A percentile compares a stretch with the other conserved stretches of the same genome.
phyloP scores from a whole-genome alignment of 352 stramenopile species.

The Phytophthora pinifolia region DNA sequence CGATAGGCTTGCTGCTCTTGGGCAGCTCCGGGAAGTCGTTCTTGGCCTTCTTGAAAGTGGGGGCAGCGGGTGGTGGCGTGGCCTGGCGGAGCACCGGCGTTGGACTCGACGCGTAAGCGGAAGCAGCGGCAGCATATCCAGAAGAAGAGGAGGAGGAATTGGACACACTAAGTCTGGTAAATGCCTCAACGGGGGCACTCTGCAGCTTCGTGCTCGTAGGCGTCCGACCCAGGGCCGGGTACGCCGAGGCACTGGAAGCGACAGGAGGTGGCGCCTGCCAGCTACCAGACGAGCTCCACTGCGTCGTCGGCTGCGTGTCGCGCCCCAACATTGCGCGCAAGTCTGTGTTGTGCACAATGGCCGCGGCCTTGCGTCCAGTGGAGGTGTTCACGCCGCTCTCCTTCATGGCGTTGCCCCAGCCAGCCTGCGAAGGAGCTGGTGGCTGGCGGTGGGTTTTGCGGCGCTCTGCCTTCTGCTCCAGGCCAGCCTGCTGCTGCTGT shows the following conservation, averaged over 20 bases:
- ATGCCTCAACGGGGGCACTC: conserved; percentile 51
- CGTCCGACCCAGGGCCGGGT: conserved; percentile 28
- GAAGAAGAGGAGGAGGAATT: conserved; percentile 31
- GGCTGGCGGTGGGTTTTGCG: conserved; percentile 38
- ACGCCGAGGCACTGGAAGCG: conserved; percentile 18
- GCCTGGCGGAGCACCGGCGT: conserved; percentile 30
- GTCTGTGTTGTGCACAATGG: conserved; percentile 67
- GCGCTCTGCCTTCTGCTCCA: conserved; percentile 23
- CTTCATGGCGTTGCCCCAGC: conserved; percentile 73
- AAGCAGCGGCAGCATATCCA: conserved; percentile 34
- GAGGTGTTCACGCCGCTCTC: conserved; percentile 51
- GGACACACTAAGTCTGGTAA: conserved; percentile 44
- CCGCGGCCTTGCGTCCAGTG: conserved; percentile 29
- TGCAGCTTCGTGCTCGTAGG: conserved; percentile 64
- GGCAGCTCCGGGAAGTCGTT: conserved; percentile 82
- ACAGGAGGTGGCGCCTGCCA: conserved; percentile 43
- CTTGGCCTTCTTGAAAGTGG: conserved; percentile 48
- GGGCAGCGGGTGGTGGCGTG: conserved; percentile 19
- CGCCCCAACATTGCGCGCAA: conserved; percentile 43
- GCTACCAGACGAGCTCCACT: conserved; percentile 54
- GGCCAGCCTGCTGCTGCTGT: conserved; percentile 23
- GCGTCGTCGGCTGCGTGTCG: conserved; percentile 35
- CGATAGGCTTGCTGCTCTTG: conserved; percentile 49
- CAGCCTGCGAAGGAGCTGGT: conserved; percentile 39
- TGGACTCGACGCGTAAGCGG: conserved; percentile 33